A percentile compares a stretch with the other conserved stretches of the same genome.
Conservation (phyloP, 805 yeast species). For the Kuraishia capsulata region DNA sequence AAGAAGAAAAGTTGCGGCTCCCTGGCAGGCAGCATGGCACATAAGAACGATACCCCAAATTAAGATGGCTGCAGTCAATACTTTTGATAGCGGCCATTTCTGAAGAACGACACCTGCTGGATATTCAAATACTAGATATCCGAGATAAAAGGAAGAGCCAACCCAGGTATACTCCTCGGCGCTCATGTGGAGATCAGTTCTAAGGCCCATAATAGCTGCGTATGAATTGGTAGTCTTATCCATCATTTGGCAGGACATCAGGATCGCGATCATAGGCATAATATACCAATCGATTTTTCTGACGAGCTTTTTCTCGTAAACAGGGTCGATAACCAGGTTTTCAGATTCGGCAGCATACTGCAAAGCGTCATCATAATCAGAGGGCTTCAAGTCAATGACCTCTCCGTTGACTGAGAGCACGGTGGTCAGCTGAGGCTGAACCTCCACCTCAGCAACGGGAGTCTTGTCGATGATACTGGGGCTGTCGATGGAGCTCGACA, state of each 20-base stretch:
- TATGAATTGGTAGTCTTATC: slow-evolving; percentile 34
- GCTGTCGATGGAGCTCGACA: not conserved
- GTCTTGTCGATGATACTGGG: not conserved
- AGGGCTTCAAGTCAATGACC: not conserved
- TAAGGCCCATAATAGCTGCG: slow-evolving; percentile 38
- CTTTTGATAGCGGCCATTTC: slow-evolving; percentile 42
- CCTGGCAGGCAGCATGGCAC: slow-evolving; percentile 41
- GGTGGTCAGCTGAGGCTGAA: not conserved
- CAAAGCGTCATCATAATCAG: slow-evolving; percentile 23
- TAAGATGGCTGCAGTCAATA: slow-evolving; percentile 34
- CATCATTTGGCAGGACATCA: slow-evolving; percentile 24
- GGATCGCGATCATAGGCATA: slow-evolving; percentile 37
- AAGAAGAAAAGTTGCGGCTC: slow-evolving; percentile 46
- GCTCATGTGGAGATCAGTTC: slow-evolving; percentile 27
- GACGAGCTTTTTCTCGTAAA: slow-evolving; percentile 7
- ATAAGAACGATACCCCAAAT: slow-evolving; percentile 47
- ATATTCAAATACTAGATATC: slow-evolving; percentile 35
- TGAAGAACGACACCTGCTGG: slow-evolving; percentile 38
- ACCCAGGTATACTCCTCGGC: slow-evolving; percentile 43
- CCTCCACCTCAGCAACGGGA: not conserved
- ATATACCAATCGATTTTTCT: slow-evolving; percentile 41
- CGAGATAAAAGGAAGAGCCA: slow-evolving; percentile 35
- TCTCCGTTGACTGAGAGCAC: not conserved
- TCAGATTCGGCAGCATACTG: slow-evolving; percentile 21
- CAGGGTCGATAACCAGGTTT: slow-evolving; percentile 1